phyloP scores from a whole-genome alignment of 2,329 filamentous ascomycete species.

The Pseudogymnoascus sp. region DNA sequence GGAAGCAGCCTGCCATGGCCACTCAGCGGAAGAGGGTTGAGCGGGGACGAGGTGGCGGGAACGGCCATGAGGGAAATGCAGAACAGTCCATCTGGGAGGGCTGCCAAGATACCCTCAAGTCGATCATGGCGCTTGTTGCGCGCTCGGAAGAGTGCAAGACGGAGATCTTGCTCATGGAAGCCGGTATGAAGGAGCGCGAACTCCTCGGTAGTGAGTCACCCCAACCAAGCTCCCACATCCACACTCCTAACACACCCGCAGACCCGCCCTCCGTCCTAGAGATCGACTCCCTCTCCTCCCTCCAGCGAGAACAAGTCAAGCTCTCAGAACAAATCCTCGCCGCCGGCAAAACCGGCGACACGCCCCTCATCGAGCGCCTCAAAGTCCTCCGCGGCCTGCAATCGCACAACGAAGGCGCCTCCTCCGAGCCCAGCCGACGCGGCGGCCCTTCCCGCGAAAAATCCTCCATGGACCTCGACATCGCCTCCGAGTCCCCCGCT shows the following conservation, averaged over 20 bases:
- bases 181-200: background rate
- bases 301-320: conserved; percentile 25
- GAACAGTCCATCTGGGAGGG: background rate
- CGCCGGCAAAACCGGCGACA: conserved; percentile 13
- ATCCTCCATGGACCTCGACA: conserved; percentile 24
- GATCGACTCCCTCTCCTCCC: conserved; percentile 16
- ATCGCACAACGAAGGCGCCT: conserved; percentile 19
- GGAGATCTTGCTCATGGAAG: conserved; percentile 1
- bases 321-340: conserved; percentile 20
- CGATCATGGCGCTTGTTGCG: background rate
- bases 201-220: background rate
- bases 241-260: conserved; percentile 7
- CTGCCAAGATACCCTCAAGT: background rate
- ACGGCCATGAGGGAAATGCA: background rate
- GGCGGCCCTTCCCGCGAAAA: conserved; percentile 17
- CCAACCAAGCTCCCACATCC: background rate
- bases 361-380: conserved; percentile 10
- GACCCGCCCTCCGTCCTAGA: conserved; percentile 19
- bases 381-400: conserved; percentile 17
- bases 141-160: background rate
- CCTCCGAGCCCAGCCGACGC: conserved; percentile 13
- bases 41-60: background rate
- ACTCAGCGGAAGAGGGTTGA: conserved; percentile 2
- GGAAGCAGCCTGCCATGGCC: background rate
- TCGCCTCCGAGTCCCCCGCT: conserved; percentile 23